Conservation (phyloP, 2,329 filamentous ascomycete species). For the Pestalotiopsis sp. region DNA sequence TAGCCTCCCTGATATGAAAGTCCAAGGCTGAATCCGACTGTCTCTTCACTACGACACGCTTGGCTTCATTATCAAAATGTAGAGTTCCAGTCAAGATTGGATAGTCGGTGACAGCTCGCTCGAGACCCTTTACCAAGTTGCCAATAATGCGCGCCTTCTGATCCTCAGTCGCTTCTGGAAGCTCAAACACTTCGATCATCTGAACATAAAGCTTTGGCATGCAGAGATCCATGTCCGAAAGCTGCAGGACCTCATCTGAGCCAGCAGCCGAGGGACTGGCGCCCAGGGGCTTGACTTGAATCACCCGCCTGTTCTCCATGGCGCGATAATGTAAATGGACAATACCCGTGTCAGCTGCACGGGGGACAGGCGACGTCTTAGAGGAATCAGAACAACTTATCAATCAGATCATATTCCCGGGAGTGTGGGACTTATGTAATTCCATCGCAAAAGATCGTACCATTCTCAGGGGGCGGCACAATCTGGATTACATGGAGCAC, state of each 20-base stretch:
- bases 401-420: not conserved
- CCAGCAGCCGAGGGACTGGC: not conserved
- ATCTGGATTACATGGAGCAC: not conserved
- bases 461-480: not conserved
- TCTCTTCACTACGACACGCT: constrained; percentile 4
- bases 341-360: not conserved
- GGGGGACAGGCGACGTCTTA: not conserved
- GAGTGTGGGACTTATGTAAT: not conserved
- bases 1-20: not conserved
- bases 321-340: not conserved
- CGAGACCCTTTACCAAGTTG: constrained; percentile 2
- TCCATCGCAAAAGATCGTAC: not conserved
- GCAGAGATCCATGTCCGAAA: constrained; percentile 9
- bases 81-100: constrained; percentile 6
- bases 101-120: not conserved
- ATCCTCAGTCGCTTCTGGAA: not conserved
- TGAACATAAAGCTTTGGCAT: constrained; percentile 12
- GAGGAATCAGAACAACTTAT: not conserved
- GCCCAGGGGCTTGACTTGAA: not conserved
- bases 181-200: constrained; percentile 10
- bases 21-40: not conserved
- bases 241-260: not conserved
- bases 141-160: not conserved
- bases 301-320: not conserved
- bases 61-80: constrained; percentile 2